Evolutionary conservation across 2,329 filamentous ascomycete species (phyloP).

Genomic region (Diaporthe amygdali): DNA sequence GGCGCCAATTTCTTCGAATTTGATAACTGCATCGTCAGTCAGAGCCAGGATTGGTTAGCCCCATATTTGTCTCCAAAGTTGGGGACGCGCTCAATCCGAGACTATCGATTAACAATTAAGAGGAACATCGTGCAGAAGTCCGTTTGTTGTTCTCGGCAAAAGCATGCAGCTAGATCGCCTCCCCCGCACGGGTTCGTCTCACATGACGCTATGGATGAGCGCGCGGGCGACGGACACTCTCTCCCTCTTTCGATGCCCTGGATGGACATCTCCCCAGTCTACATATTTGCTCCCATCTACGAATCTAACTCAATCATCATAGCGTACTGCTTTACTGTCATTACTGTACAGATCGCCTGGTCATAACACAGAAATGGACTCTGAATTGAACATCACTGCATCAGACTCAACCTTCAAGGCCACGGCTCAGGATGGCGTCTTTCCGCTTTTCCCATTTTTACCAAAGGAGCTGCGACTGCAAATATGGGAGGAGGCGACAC

Average conservation of each 20-base stretch:
- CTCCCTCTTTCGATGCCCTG: no score
- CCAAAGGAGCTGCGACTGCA: constrained; percentile 23
- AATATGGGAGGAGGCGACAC: constrained; percentile 22
- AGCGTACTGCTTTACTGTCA: no score
- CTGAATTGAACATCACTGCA: no score
- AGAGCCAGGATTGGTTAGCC: background rate
- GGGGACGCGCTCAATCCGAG: background rate
- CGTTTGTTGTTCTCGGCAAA: background rate
- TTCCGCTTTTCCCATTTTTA: constrained; percentile 1
- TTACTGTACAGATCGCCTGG: background rate
- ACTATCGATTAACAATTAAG: background rate
- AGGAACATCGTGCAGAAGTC: background rate
- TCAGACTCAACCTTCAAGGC: background rate
- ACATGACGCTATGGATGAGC: background rate
- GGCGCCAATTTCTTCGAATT: no score
- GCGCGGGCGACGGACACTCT: background rate
- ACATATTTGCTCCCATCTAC: background rate
- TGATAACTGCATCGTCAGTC: background rate
- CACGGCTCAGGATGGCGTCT: background rate
- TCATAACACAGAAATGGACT: background rate
- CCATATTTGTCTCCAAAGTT: background rate
- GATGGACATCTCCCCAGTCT: no score
- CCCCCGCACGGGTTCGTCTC: constrained; percentile 18
- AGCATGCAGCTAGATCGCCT: background rate
- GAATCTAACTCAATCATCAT: background rate